Base-by-base conservation (phyloP, 73 alveolate genomes). In the Tetrahymena malaccensis region DNA sequence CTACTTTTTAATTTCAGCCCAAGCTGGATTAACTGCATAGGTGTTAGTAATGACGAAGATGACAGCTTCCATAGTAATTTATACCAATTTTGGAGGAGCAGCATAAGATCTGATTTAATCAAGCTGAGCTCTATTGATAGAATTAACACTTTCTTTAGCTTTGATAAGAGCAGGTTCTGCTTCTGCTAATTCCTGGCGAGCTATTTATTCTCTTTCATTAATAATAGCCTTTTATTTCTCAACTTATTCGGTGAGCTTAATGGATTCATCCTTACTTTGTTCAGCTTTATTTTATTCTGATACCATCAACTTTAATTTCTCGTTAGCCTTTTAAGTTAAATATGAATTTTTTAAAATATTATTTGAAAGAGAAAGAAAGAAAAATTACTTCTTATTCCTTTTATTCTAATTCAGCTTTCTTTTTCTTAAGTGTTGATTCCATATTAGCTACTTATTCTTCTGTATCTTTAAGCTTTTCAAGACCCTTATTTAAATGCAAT, bases 131-230 rank as follows among this genome's bases (percentile, higher is more conserved):
- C 97, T 98, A 94, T 96, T 93, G 38, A 99, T 98, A 22, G 98
- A 97, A n/a, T 98, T 96, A 34, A 99, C 99, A 83, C 99, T 96
- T 55, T 97, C 97, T 94, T 98, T 97, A 16, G 99, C 99, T 21
- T 99, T 99, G n/a, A 94, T 96, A 84, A 99, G 97, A 27, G 99
- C 99, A 7, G 99, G 99, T 96, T 98, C 99, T 43, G 99, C 99
- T 94, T 97, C 98, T 17, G 97, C 98, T 34, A 99, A 93, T 95
- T 98, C 99, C n/a, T 97, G 43, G 37, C 96, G 97, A 34, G 98
- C 99, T 44, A 94, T 98, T 93, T 97, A 97, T 56, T 98, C 95
- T 58, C 99, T 93, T 93, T 95, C 96, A 10, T 98, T 98, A 58
- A 98, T 97, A 94, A 98, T 98, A 16, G 93, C 97, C 34, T 98